Evolutionary conservation across 164 flowering plant species (phyloP).

Genomic region (Nymphaea thermarum): DNA sequence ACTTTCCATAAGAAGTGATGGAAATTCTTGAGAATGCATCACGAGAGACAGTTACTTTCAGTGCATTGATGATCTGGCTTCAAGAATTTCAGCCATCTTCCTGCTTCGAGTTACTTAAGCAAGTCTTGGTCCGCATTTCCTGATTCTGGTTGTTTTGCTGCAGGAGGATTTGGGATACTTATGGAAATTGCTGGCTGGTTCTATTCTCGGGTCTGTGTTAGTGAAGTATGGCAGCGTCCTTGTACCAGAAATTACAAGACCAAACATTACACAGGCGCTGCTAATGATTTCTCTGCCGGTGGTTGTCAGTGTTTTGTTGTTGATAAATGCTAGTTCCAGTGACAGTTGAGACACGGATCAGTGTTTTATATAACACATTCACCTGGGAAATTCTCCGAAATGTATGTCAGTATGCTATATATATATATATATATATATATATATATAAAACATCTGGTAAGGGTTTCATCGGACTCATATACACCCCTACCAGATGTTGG

Average conservation of each 20-base stretch:
- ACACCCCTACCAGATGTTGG: too few relatives aligned
- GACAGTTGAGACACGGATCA: not conserved
- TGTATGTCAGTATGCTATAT: too few relatives aligned
- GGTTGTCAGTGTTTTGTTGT: constrained; percentile 4
- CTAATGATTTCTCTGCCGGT: constrained; percentile 5
- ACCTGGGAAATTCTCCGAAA: not conserved
- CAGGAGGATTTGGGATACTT: constrained; percentile 8
- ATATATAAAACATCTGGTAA: too few relatives aligned
- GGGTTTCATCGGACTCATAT: too few relatives aligned
- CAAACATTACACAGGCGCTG: constrained; percentile 6
- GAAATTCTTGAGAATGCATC: not conserved
- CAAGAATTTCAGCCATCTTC: not conserved
- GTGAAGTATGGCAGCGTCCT: constrained; percentile 8
- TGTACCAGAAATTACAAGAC: constrained; percentile 9
- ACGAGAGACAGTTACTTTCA: not conserved
- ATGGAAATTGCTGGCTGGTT: constrained; percentile 6
- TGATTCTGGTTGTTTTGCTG: not conserved
- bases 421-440: too few relatives aligned
- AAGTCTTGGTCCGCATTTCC: not conserved
- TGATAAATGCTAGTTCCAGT: constrained; percentile 5
- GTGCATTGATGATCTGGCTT: not conserved
- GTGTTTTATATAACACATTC: not conserved
- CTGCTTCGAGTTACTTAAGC: not conserved
- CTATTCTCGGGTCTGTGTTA: constrained; percentile 2
- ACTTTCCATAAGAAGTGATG: too few relatives aligned